These are phyloP conservation scores for Silene coronaria DNA, from an alignment of 179 eudicot species.

Conservation along the genomic window DNA sequence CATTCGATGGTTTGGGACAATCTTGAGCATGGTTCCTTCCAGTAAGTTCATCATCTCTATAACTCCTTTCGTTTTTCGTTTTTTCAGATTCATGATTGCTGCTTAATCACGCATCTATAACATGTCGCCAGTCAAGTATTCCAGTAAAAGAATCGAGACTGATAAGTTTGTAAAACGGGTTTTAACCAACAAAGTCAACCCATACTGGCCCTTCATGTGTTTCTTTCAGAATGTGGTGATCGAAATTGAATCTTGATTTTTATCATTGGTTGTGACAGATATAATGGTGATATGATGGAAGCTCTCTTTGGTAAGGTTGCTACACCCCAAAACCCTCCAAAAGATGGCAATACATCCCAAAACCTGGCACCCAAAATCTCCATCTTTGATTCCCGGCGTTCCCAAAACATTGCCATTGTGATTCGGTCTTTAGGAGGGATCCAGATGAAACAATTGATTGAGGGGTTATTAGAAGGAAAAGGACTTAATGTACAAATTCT, in stretches of 20 bases:
- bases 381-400: slow-evolving; percentile 64
- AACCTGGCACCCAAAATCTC: slow-evolving; percentile 44
- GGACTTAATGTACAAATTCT: slow-evolving; percentile 56
- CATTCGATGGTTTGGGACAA: slow-evolving; percentile 92
- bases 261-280: slow-evolving; percentile 30
- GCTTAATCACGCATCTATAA: not conserved
- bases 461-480: slow-evolving; percentile 49
- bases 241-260: not conserved
- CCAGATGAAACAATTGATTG: slow-evolving; percentile 46
- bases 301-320: slow-evolving; percentile 81
- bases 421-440: slow-evolving; percentile 57
- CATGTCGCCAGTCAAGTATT: too few relatives aligned
- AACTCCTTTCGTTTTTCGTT: not conserved
- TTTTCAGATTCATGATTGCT: not conserved
- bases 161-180: too few relatives aligned
- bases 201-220: not conserved
- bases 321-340: slow-evolving; percentile 45
- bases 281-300: slow-evolving; percentile 89
- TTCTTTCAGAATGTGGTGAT: not conserved
- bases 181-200: not conserved
- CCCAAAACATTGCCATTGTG: slow-evolving; percentile 76
- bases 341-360: slow-evolving; percentile 17
- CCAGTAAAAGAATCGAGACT: too few relatives aligned
- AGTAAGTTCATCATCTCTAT: slow-evolving; percentile 34
- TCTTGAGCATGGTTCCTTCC: slow-evolving; percentile 68